phyloP scores from a whole-genome alignment of 2,329 filamentous ascomycete species.

The Neurospora sp. region DNA sequence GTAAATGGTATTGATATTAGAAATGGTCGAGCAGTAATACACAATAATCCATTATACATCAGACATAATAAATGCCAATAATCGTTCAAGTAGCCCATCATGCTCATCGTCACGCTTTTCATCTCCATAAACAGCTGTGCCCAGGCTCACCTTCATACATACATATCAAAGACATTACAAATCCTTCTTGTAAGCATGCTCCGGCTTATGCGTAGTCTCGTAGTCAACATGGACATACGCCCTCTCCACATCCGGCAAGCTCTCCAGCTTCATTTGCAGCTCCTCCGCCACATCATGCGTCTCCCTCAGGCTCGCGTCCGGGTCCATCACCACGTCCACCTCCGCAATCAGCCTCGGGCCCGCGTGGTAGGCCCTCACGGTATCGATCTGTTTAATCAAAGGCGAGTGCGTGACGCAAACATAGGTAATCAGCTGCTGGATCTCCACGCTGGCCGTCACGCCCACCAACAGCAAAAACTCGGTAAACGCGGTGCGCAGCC shows the following conservation, averaged over 20 bases:
- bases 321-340: constrained; percentile 91
- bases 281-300: constrained; percentile 93
- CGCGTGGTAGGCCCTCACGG: constrained; percentile 86
- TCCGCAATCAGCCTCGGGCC: constrained; percentile 86
- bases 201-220: constrained; percentile 89
- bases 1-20: background rate
- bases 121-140: background rate
- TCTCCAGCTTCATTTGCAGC: constrained; percentile 89
- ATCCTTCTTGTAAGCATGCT: constrained; percentile 59
- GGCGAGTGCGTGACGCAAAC: constrained; percentile 88
- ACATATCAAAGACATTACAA: constrained; percentile 25
- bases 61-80: background rate
- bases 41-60: background rate
- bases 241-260: constrained; percentile 80
- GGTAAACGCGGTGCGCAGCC: constrained; percentile 74
- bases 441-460: constrained; percentile 73
- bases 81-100: background rate
- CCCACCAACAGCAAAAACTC: constrained; percentile 91
- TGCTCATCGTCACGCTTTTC: background rate
- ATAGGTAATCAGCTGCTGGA: constrained; percentile 91
- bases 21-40: background rate
- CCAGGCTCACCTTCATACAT: background rate
- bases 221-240: constrained; percentile 97
- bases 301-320: constrained; percentile 57
- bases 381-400: constrained; percentile 77